Conservation (phyloP, 176 grass and related monocot species). For the Cenchrus purpureus region DNA sequence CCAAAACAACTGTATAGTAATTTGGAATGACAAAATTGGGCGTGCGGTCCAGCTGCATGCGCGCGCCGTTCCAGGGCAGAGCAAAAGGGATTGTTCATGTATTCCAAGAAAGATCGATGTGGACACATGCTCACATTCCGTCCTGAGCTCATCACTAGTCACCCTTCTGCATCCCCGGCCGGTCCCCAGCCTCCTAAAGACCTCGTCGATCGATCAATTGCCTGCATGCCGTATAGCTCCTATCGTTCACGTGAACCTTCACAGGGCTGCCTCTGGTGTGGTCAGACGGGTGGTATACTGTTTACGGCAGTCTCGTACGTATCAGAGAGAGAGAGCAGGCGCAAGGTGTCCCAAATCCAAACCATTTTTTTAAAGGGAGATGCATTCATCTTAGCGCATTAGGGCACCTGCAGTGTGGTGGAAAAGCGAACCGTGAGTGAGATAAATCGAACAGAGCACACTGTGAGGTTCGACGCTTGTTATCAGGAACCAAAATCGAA, state of each 20-base stretch:
- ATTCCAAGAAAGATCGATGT: constrained; percentile 49
- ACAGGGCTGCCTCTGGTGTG: not conserved
- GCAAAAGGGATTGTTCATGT: constrained; percentile 56
- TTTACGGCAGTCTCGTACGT: constrained; percentile 9
- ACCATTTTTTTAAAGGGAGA: not conserved
- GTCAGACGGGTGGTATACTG: not conserved
- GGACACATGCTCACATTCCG: constrained; percentile 42
- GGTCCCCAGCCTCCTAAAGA: not conserved
- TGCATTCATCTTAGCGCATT: too few relatives aligned
- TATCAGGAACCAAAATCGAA: too few relatives aligned
- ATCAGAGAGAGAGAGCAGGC: not conserved
- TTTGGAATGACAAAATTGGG: too few relatives aligned
- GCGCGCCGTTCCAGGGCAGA: not conserved
- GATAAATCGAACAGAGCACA: too few relatives aligned
- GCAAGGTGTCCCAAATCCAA: not conserved
- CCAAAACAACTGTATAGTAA: too few relatives aligned
- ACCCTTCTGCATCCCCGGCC: not conserved
- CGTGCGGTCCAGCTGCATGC: too few relatives aligned
- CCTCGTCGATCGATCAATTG: constrained; percentile 33
- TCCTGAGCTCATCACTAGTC: constrained; percentile 34
- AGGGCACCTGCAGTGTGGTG: too few relatives aligned
- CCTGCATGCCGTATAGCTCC: not conserved
- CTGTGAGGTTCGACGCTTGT: too few relatives aligned
- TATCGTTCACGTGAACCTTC: constrained; percentile 42
- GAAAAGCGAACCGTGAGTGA: too few relatives aligned